Evolutionary conservation across 106 monocot genomes (phyloP).

Genomic region (Dioscorea alata): DNA sequence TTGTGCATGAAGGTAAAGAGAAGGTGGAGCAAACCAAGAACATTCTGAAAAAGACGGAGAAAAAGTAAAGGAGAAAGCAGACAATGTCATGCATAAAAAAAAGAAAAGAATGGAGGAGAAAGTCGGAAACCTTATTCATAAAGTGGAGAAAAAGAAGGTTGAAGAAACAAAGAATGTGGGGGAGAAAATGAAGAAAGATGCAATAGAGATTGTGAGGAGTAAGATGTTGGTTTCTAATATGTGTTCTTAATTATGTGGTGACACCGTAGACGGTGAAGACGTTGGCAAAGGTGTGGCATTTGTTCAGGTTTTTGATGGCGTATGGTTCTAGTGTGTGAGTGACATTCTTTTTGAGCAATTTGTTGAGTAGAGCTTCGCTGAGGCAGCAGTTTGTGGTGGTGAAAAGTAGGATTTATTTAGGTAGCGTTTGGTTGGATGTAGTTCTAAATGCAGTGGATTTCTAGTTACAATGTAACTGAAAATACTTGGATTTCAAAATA

Average conservation of each 20-base stretch:
- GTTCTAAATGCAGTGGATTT: too few species aligned
- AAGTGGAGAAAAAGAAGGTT: neutral
- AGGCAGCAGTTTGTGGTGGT: constrained; percentile 79
- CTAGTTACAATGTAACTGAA: too few species aligned
- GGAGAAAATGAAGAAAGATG: constrained; percentile 7
- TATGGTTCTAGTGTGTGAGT: constrained; percentile 81
- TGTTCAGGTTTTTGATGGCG: constrained; percentile 48
- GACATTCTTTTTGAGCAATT: constrained; percentile 76
- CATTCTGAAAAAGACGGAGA: too few species aligned
- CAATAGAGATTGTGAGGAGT: constrained; percentile 6
- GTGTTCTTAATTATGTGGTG: constrained; percentile 13
- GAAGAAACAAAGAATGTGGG: neutral
- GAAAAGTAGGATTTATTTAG: constrained; percentile 73
- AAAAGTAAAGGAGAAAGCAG: too few species aligned
- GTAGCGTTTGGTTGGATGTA: too few species aligned
- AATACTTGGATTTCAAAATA: too few species aligned
- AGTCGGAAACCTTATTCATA: neutral
- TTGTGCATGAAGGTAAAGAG: too few species aligned
- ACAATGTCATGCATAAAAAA: too few species aligned
- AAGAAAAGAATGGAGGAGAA: neutral
- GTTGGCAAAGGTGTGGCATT: constrained; percentile 24
- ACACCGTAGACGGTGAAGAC: constrained; percentile 12
- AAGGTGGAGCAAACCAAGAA: too few species aligned
- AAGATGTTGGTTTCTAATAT: constrained; percentile 26
- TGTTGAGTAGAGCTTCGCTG: constrained; percentile 47